Base-by-base conservation (phyloP, 805 yeast genomes). In the Kuraishia ogatae region DNA sequence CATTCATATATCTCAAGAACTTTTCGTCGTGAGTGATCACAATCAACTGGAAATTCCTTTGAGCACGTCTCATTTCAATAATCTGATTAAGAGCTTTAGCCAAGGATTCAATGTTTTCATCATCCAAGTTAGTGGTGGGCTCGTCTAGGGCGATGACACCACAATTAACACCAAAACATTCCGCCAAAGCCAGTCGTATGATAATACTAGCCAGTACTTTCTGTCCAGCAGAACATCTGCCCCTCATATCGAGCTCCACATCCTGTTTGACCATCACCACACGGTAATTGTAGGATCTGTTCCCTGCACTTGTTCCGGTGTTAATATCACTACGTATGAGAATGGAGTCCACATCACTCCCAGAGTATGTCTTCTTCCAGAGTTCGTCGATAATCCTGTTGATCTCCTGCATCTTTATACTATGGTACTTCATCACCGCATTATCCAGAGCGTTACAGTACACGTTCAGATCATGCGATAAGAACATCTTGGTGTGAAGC, bases 151-250 rank as follows among this genome's bases (percentile, higher is more conserved):
- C 96, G 62, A 94, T 89, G 70, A 94, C 87, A 52, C 99, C 99
- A 73, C 97, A 93, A 65, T 88, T 89, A 1, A 84, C 78, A 7
- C 99, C 98, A 73, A 94, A 93, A 64, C 97, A 89, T 69, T 94
- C 98, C 1, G 98, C 94, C 51, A 94, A 73, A 0, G 97, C 97
- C 55, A 94, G 71, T 55, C 99, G 77, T 55, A 94, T 93, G 35
- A 94, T 83, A 51, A 94, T 92, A 47, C 96, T 86, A 0, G 98
- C 97, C 50, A 94, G 71, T 3, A 94, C 97, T 64, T 91, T 89
- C 69, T 94, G 99, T 0, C 99, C 99, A 0, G 99, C 98, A 1
- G 97, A 89, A 67, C 99, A 94, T 56, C 99, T 74, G 0, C 99
- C 99, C 58, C 99, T 80, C 99, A 94, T 94, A 66, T 94, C 99